Conservation (phyloP, 768 basidiomycete species). For the Podaxis pistillaris region DNA sequence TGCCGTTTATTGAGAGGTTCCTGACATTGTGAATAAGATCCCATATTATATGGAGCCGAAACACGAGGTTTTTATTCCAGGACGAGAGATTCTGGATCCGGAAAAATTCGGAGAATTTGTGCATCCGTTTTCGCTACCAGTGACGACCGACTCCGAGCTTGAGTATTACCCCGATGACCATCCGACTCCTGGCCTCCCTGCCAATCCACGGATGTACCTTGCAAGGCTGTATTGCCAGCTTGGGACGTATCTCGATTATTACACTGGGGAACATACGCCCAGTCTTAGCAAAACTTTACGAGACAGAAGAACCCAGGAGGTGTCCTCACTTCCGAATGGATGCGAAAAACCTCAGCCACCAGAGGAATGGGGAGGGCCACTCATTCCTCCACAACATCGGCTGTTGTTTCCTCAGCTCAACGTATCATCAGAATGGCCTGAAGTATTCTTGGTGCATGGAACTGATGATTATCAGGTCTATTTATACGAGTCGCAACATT, state of each 20-base stretch:
- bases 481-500: slow-evolving; percentile 35
- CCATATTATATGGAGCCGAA: slow-evolving; percentile 52
- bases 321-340: not conserved
- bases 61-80: slow-evolving; percentile 48
- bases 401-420: slow-evolving; percentile 46
- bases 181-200: slow-evolving; percentile 55
- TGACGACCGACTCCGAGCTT: slow-evolving; percentile 41
- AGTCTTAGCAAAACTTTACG: slow-evolving; percentile 48
- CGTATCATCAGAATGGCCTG: slow-evolving; percentile 39
- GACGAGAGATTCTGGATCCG: slow-evolving; percentile 54
- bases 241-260: slow-evolving; percentile 58
- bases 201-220: slow-evolving; percentile 61
- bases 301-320: slow-evolving; percentile 14
- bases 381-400: slow-evolving; percentile 29
- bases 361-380: slow-evolving; percentile 5
- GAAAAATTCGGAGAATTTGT: slow-evolving; percentile 43
- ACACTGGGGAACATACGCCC: slow-evolving; percentile 43
- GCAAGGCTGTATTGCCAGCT: slow-evolving; percentile 57
- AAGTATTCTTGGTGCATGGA: slow-evolving; percentile 47
- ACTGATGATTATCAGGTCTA: slow-evolving; percentile 45
- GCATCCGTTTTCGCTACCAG: slow-evolving; percentile 34
- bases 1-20: not conserved
- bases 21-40: slow-evolving; percentile 31
- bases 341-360: not conserved
- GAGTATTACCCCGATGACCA: slow-evolving; percentile 44